phyloP scores from a whole-genome alignment of 2,329 filamentous ascomycete genomes.

The Leptographium flavum region DNA sequence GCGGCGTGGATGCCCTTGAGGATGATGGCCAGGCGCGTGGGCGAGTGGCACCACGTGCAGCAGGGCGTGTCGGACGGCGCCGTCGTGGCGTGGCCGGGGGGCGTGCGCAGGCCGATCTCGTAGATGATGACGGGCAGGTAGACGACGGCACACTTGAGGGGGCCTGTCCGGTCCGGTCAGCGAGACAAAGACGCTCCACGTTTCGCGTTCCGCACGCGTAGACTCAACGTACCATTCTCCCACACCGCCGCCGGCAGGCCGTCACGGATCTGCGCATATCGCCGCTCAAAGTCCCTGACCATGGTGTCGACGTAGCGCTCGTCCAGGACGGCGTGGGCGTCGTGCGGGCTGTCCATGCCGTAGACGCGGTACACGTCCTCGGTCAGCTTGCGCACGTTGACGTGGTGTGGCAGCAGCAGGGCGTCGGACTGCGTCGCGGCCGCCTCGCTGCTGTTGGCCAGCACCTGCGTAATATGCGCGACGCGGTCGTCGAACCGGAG shows the following conservation, averaged over 20 bases:
- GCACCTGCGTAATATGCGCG: slow-evolving; percentile 8
- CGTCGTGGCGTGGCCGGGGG: slow-evolving; percentile 3
- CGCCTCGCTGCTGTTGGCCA: slow-evolving; percentile 2
- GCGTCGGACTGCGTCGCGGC: slow-evolving; percentile 8
- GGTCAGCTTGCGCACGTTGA: slow-evolving; percentile 10
- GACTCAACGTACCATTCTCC: slow-evolving; percentile 10
- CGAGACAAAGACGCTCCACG: too few relatives aligned
- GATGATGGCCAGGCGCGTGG: slow-evolving; percentile 8
- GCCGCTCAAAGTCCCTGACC: slow-evolving; percentile 11
- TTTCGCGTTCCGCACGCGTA: too few relatives aligned
- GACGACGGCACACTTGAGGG: slow-evolving; percentile 7
- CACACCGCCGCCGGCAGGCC: slow-evolving; percentile 7
- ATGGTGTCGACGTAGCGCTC: slow-evolving; percentile 10
- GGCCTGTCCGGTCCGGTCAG: background rate
- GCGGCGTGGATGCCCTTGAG: slow-evolving; percentile 9
- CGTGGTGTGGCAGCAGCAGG: slow-evolving; percentile 7
- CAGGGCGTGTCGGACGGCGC: slow-evolving; percentile 3
- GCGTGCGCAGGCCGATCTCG: slow-evolving; percentile 10
- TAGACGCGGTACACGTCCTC: slow-evolving; percentile 11
- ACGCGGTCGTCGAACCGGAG: slow-evolving; percentile 10
- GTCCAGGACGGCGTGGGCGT: slow-evolving; percentile 7
- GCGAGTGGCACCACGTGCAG: slow-evolving; percentile 12
- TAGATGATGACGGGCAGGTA: slow-evolving; percentile 11
- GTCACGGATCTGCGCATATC: slow-evolving; percentile 9
- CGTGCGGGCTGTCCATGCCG: slow-evolving; percentile 3